These are phyloP conservation scores for Backusella liffmaniae DNA, from an alignment of 192 early-diverging fungal species.

Conservation along the genomic window DNA sequence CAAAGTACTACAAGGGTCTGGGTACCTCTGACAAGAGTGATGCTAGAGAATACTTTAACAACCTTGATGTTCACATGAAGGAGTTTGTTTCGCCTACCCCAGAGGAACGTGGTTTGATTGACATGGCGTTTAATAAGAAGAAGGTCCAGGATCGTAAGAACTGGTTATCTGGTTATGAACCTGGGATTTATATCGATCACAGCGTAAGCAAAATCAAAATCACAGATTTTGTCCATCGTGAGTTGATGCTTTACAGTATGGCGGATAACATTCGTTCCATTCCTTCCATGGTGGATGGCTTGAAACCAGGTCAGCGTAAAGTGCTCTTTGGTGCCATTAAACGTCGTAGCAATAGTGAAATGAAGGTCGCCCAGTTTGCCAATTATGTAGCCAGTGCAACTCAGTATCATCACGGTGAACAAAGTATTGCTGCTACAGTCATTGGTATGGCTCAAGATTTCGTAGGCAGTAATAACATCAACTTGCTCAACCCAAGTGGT, in stretches of 20 bases:
- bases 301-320: slow-evolving; percentile 98
- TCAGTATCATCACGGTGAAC: slow-evolving; percentile 96
- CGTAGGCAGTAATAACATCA: slow-evolving; percentile 95
- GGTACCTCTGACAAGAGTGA: slow-evolving; percentile 85
- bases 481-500: slow-evolving; percentile 79
- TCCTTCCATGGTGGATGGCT: slow-evolving; percentile 89
- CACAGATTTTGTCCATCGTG: slow-evolving; percentile 91
- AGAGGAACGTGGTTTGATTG: slow-evolving; percentile 77
- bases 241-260: slow-evolving; percentile 92
- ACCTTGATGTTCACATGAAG: slow-evolving; percentile 79
- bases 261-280: slow-evolving; percentile 95
- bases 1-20: slow-evolving; percentile 99
- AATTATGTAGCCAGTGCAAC: slow-evolving; percentile 88
- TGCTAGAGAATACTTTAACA: slow-evolving; percentile 90
- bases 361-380: slow-evolving; percentile 87
- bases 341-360: slow-evolving; percentile 74
- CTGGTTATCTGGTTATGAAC: slow-evolving; percentile 78
- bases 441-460: slow-evolving; percentile 93
- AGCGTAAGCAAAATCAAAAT: slow-evolving; percentile 73
- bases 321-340: slow-evolving; percentile 87
- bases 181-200: slow-evolving; percentile 91
- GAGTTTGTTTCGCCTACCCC: slow-evolving; percentile 55
- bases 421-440: slow-evolving; percentile 78
- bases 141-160: slow-evolving; percentile 94
- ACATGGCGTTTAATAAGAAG: slow-evolving; percentile 97